A percentile compares a stretch with the other conserved stretches of the same genome.
Conservation (phyloP, 805 yeast genomes). For the Candida michaelii region DNA sequence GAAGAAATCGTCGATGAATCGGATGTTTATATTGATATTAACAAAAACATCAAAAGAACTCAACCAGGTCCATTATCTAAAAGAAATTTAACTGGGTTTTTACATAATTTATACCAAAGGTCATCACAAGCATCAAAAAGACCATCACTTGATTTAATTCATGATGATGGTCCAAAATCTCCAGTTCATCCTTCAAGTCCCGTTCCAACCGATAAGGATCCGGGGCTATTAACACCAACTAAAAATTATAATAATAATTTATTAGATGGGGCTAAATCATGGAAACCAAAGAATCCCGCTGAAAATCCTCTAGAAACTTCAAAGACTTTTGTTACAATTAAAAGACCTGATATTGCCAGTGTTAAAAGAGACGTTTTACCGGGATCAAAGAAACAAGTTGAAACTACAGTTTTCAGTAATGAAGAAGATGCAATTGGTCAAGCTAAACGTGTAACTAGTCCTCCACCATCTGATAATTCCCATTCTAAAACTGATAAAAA, state of each 20-base stretch:
- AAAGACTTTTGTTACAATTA: conserved; percentile 66
- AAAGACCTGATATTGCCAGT: conserved; percentile 45
- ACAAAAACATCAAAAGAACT: conserved; percentile 76
- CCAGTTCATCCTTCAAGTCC: conserved; percentile 5
- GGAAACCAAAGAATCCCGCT: conserved; percentile 66
- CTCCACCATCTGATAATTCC: conserved; percentile 3
- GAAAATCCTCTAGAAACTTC: conserved; percentile 66
- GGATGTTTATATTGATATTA: conserved; percentile 89
- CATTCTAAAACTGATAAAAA: conserved; percentile 15
- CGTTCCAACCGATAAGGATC: background rate
- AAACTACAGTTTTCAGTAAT: conserved; percentile 6
- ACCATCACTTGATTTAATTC: conserved; percentile 38
- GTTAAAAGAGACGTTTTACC: conserved; percentile 22
- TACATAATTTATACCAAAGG: conserved; percentile 55
- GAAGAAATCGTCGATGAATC: conserved; percentile 97
- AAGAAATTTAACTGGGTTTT: conserved; percentile 65
- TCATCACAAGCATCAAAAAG: conserved; percentile 37
- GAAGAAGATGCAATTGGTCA: conserved; percentile 44
- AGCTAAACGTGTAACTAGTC: conserved; percentile 15
- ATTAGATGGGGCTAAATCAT: conserved; percentile 23
- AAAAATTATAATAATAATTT: conserved; percentile 8
- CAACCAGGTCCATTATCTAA: conserved; percentile 76
- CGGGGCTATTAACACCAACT: conserved; percentile 1
- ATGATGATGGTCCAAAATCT: conserved; percentile 5
- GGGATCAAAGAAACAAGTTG: conserved; percentile 9